Conservation (phyloP, 2,329 filamentous ascomycete genomes). For the Neocatenulostroma microsporum region DNA sequence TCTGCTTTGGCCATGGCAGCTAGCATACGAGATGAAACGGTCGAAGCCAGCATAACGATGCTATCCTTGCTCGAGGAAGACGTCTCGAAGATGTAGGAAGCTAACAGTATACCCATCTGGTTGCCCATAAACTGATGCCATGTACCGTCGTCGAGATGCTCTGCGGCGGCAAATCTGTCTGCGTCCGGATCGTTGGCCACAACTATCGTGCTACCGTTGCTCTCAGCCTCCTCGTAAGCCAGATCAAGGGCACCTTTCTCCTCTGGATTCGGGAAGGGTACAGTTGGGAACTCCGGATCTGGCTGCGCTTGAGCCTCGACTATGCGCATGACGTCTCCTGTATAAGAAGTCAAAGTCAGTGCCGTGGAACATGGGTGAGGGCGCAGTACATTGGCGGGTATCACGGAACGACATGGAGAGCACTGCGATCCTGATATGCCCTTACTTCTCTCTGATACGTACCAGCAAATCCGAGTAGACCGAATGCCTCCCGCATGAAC, state of each 20-base stretch:
- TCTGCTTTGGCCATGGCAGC: slow-evolving; percentile 47
- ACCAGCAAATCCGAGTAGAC: no score
- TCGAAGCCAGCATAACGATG: slow-evolving; percentile 53
- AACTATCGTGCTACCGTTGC: slow-evolving; percentile 44
- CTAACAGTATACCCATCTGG: slow-evolving; percentile 54
- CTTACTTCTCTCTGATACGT: no score
- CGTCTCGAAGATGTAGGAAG: slow-evolving; percentile 49
- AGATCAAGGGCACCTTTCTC: slow-evolving; percentile 56
- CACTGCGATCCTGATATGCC: no score
- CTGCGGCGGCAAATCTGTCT: slow-evolving; percentile 55
- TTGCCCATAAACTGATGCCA: slow-evolving; percentile 61
- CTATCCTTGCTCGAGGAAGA: slow-evolving; percentile 28
- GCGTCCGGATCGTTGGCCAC: slow-evolving; percentile 60
- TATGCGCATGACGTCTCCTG: slow-evolving; percentile 36
- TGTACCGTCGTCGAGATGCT: slow-evolving; percentile 46
- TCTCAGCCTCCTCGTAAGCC: slow-evolving; percentile 49
- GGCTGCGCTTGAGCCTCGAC: slow-evolving; percentile 48
- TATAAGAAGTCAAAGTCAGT: no score
- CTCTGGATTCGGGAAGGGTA: slow-evolving; percentile 59
- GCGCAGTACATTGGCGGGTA: no score
- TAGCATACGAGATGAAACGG: slow-evolving; percentile 58
- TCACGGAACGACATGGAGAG: no score
- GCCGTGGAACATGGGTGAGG: no score
- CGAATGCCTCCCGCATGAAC: slow-evolving; percentile 39
- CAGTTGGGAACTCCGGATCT: slow-evolving; percentile 56